Evolutionary conservation across 140 eudicot species (phyloP).

Genomic region (Erigeron philadelphicus): DNA sequence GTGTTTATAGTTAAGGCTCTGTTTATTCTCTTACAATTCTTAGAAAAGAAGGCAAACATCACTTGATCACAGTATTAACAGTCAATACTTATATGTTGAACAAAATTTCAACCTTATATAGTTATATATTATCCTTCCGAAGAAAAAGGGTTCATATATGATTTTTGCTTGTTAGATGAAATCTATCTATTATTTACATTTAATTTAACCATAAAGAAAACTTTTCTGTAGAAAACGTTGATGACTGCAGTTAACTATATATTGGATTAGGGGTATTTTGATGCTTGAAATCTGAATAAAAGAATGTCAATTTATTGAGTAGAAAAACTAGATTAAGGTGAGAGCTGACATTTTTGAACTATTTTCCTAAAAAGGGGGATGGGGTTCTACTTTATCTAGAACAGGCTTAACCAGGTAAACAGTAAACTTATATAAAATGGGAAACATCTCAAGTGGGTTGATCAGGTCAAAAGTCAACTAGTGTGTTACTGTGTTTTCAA

Average conservation of each 20-base stretch:
- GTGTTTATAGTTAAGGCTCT: conserved; percentile 3
- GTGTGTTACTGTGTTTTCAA: not conserved
- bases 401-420: not conserved
- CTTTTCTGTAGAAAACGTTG: no score
- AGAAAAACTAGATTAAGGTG: not conserved
- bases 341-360: not conserved
- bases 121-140: not conserved
- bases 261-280: no score
- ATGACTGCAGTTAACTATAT: no score
- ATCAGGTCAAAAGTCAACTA: not conserved
- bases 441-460: not conserved
- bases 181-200: not conserved
- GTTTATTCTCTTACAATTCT: not conserved
- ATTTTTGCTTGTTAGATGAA: not conserved
- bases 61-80: not conserved
- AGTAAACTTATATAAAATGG: not conserved
- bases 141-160: conserved; percentile 6
- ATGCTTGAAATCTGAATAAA: not conserved
- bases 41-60: conserved; percentile 7
- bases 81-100: not conserved
- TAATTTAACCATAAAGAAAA: not conserved
- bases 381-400: not conserved
- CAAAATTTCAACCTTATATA: not conserved
- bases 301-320: not conserved
- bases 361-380: not conserved